Percentiles rank a stretch among this genome's conserved stretches.
Conservation (phyloP, 108 stramenopile genomes). For the Conticribra weissflogii region DNA sequence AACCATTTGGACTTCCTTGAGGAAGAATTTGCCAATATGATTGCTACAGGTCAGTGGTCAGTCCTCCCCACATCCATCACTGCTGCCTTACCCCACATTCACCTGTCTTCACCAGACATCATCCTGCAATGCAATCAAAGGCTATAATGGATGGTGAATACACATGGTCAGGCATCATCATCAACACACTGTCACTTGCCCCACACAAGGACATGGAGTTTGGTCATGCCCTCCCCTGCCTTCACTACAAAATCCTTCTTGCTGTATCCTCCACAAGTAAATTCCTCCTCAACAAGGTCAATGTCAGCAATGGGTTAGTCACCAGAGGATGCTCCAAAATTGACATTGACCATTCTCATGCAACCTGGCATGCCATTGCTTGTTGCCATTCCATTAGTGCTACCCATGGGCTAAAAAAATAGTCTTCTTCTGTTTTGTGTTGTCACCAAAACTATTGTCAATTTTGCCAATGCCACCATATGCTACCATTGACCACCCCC, state of each 20-base stretch:
- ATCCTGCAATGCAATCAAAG: conserved; percentile 39
- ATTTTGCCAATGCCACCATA: conserved; percentile 15
- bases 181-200: conserved; percentile 32
- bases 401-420: conserved; percentile 40
- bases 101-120: conserved; percentile 33
- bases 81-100: conserved; percentile 4
- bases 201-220: conserved; percentile 43
- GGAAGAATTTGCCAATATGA: conserved; percentile 14
- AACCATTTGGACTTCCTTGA: conserved; percentile 12
- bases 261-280: conserved; percentile 4
- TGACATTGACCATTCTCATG: conserved; percentile 15
- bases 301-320: conserved; percentile 33
- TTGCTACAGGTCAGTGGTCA: conserved; percentile 27
- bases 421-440: conserved; percentile 35
- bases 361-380: neutral
- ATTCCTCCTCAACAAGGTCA: conserved; percentile 22
- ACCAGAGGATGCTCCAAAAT: conserved; percentile 12
- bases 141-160: conserved; percentile 27
- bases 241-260: conserved; percentile 25
- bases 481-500: neutral
- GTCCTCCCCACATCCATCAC: conserved; percentile 7
- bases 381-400: conserved; percentile 27
- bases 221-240: conserved; percentile 36
- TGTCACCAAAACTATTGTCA: conserved; percentile 44
- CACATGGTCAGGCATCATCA: conserved; percentile 28